phyloP scores from a whole-genome alignment of 495 filamentous ascomycete genomes.

The Friedmanniomyces simplex region DNA sequence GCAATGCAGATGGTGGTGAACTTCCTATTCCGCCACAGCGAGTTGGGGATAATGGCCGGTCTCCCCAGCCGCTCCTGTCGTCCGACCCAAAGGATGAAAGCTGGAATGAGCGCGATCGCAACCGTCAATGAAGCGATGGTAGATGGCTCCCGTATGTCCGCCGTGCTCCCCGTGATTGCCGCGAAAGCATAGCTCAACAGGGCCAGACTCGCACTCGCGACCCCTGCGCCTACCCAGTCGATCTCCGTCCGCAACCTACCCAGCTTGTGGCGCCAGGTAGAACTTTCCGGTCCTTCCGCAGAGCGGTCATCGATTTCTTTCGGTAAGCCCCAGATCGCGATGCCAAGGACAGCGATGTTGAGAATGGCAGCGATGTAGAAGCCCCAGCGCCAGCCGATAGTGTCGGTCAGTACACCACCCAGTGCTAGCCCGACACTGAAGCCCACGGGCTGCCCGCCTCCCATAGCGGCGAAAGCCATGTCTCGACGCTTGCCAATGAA shows the following conservation, averaged over 20 bases:
- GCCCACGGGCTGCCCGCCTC: conserved; percentile 38
- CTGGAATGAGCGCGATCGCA: conserved; percentile 34
- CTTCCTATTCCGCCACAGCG: conserved; percentile 39
- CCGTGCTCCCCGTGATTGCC: conserved; percentile 29
- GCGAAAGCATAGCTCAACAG: conserved; percentile 41
- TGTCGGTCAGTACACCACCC: conserved; percentile 38
- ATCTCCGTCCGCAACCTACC: conserved; percentile 31
- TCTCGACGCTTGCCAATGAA: conserved; percentile 36
- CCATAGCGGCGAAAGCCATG: conserved; percentile 38
- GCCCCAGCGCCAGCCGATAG: conserved; percentile 40
- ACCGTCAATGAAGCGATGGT: conserved; percentile 33
- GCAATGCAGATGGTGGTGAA: conserved; percentile 42
- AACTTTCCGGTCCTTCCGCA: conserved; percentile 1
- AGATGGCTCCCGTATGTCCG: conserved; percentile 26
- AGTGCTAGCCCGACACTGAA: conserved; percentile 37
- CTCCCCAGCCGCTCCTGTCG: conserved; percentile 34
- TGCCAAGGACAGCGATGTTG: conserved; percentile 26
- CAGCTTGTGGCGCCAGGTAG: conserved; percentile 14
- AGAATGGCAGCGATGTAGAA: conserved; percentile 36
- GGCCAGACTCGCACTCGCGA: conserved; percentile 31
- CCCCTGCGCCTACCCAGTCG: conserved; percentile 39
- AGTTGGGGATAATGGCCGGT: conserved; percentile 41
- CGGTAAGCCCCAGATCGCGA: conserved; percentile 34
- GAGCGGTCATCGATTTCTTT: conserved; percentile 16
- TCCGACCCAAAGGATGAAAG: conserved; percentile 39